Evolutionary conservation across 2,329 filamentous ascomycete genomes (phyloP), one percentile per base, ranked within the genome.

Genomic region (Colletotrichum gloeosporioides): DNA sequence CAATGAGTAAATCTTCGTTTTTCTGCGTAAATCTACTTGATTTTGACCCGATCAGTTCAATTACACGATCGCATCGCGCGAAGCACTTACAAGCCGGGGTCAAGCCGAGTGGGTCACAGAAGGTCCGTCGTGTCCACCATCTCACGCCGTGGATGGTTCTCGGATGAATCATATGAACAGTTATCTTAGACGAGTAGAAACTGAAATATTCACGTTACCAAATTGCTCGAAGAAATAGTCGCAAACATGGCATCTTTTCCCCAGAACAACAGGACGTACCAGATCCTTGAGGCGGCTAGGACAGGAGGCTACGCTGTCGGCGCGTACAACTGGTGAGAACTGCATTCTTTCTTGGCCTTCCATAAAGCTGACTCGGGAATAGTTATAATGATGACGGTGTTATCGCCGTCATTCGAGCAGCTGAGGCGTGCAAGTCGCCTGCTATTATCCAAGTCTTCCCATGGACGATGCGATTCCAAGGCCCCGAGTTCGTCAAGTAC

Each of bases 381-480:
- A 62, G 59, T 10, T 62, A 62, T 0, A 62, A 62, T 18, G 59
- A 62, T 9, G 59, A 62, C 16, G 29, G 59, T n/a, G 59, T 62
- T 4, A 62, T 62, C 4, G 29, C 59, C 0, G 59, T 62, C 3
- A 62, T 62, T 32, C 18, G 29, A 0, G 59, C 59, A 62, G 59
- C 59, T 8, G 59, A 62, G 18, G 29, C 27, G 0, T 62, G 59
- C 59, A 62, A 62, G 1, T 91, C 91, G 0, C 91, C 92, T 0
- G 87, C 91, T 16, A 92, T 93, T 82, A 91, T 93, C 82, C 90
- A 92, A 53, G 88, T 93, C 78, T 93, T 93, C 81, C 92, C 92
- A 15, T 93, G 92, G 92, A 91, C 92, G 0, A 85, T 93, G 49
- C 85, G 89, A 61, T 93, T 92, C 83, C 90, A 90, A 15, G 87